These are phyloP conservation scores for Trametes elegans DNA, from an alignment of 768 basidiomycete species.

Conservation along the genomic window DNA sequence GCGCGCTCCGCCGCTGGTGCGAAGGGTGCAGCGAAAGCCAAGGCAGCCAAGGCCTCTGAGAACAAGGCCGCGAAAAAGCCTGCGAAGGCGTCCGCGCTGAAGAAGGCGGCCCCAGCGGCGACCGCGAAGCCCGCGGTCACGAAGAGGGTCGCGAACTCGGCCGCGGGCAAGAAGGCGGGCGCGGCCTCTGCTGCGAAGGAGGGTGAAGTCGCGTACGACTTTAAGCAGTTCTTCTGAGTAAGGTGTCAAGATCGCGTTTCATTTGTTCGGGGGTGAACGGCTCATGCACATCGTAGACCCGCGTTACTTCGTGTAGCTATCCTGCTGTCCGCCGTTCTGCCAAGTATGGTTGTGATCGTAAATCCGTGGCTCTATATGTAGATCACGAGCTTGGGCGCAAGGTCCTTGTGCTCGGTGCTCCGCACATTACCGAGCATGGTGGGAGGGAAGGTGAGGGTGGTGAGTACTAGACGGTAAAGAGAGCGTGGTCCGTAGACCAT, in stretches of 20 bases:
- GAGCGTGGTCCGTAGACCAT: no score
- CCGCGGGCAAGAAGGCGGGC: conserved; percentile 28
- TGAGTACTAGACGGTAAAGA: no score
- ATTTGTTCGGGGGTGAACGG: background rate
- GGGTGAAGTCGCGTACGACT: conserved; percentile 51
- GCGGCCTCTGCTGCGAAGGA: conserved; percentile 16
- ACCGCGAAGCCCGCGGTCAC: conserved; percentile 24
- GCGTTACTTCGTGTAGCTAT: background rate
- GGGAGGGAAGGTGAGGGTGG: no score
- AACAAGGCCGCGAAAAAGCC: conserved; percentile 4
- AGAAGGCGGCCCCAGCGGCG: conserved; percentile 13
- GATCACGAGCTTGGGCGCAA: no score
- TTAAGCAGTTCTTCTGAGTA: conserved; percentile 51
- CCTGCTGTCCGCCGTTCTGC: background rate
- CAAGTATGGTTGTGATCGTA: no score
- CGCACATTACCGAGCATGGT: no score
- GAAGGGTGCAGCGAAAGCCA: conserved; percentile 16
- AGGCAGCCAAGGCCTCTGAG: conserved; percentile 1
- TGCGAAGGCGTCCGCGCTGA: background rate
- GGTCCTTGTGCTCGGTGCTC: no score
- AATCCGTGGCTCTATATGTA: no score
- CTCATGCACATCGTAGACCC: background rate
- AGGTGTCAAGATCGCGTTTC: background rate
- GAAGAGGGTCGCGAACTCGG: conserved; percentile 38
- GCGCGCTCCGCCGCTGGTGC: conserved; percentile 25